Base-by-base conservation (phyloP, 208 protist genomes). In the Leishmania lainsoni region DNA sequence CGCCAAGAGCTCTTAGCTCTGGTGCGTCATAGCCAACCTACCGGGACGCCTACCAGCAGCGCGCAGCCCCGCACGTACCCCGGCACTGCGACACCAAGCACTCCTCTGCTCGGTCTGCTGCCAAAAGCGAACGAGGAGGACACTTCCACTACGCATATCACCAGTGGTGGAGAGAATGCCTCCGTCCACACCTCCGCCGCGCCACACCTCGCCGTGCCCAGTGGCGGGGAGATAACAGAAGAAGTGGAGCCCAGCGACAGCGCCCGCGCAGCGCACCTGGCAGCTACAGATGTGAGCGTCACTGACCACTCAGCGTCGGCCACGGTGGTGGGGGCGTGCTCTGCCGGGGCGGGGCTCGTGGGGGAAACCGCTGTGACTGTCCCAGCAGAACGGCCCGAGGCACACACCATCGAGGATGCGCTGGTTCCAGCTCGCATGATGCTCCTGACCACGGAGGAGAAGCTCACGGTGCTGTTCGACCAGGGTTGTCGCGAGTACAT, bases 381-480 rank as follows among this genome's bases (percentile, higher is more conserved):
- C n/a, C n/a, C 49, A 26, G 68, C 69, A 54, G 75, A 77, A 58
- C 58, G 69, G 59, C 71, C 52, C 14, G 78, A 72, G 42, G 75
- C 78, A 2, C 79, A 80, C 78, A 85, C 83, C 26, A 66, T 87
- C 59, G 79, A 86, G 32, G 85, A 87, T 48, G 79, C 86, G 73
- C 68, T 88, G 69, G 45, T 17, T 39, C 77, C 80, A 5, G 59
- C 71, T 51, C 76, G 79, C 70, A 84, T 84, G 81, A 83, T 81
- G 77, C 76, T 82, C 22, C 78, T 85, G 8, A 81, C 81, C 10
- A 86, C 78, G 32, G 83, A 87, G 70, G 91, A 94, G 83, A 86
- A 94, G 82, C 97, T 98, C 70, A 83, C 94, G 63, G 61, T 81
- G 12, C 89, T 98, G 63, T 98, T 98, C 71, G 91, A 97, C 70